Evolutionary conservation across 2,329 filamentous ascomycete genomes (phyloP).

Genomic region (Calonectria pseudoreteaudii): DNA sequence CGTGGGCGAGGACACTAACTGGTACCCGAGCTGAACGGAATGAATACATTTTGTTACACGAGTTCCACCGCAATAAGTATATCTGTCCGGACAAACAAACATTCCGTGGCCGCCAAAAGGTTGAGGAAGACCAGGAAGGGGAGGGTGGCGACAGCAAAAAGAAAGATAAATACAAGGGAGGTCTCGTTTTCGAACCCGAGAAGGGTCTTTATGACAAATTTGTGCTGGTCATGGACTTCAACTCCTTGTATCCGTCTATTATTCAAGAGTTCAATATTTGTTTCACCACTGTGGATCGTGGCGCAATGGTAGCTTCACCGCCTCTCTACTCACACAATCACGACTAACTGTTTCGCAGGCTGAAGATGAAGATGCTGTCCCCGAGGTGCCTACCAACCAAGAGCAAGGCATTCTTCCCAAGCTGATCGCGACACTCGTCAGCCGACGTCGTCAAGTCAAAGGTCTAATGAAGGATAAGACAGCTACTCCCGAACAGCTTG

Average conservation of each 20-base stretch:
- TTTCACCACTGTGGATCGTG: slow-evolving; percentile 94
- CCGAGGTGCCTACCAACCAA: slow-evolving; percentile 84
- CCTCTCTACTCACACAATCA: neutral
- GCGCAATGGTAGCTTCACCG: slow-evolving; percentile 69
- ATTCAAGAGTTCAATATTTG: slow-evolving; percentile 99
- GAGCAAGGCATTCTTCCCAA: slow-evolving; percentile 87
- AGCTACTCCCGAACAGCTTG: slow-evolving; percentile 86
- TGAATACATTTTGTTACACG: slow-evolving; percentile 98
- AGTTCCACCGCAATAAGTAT: slow-evolving; percentile 96
- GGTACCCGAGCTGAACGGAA: slow-evolving; percentile 97
- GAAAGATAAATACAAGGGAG: slow-evolving; percentile 99
- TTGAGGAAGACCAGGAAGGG: slow-evolving; percentile 79
- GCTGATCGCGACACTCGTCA: slow-evolving; percentile 92
- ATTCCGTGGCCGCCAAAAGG: slow-evolving; percentile 79
- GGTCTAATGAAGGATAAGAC: slow-evolving; percentile 95
- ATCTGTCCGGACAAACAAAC: slow-evolving; percentile 96
- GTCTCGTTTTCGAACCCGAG: slow-evolving; percentile 97
- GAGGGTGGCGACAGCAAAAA: slow-evolving; percentile 85
- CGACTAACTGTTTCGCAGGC: slow-evolving; percentile 47
- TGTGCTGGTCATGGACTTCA: slow-evolving; percentile 99
- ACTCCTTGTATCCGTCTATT: slow-evolving; percentile 97
- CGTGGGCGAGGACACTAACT: slow-evolving; percentile 95
- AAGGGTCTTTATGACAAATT: slow-evolving; percentile 98
- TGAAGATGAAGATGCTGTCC: slow-evolving; percentile 88
- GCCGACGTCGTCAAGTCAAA: slow-evolving; percentile 91